phyloP scores from a whole-genome alignment of 2,329 filamentous ascomycete species.

The Kalaharituber pfeilii region DNA sequence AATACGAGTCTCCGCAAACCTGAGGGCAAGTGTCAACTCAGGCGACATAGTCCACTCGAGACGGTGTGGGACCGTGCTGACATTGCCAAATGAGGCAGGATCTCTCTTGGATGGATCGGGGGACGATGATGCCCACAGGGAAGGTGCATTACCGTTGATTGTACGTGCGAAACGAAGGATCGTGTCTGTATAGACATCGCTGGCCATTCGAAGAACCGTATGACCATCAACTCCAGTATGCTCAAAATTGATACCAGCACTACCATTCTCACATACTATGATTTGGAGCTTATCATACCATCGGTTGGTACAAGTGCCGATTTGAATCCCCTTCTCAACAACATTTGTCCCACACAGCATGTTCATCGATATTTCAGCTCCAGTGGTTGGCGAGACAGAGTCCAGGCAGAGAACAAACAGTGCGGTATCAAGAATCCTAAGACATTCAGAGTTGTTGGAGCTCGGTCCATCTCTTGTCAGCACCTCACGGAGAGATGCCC shows the following conservation, averaged over 20 bases:
- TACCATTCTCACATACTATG: slow-evolving; percentile 97
- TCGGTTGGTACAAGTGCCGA: slow-evolving; percentile 91
- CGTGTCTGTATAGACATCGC: slow-evolving; percentile 92
- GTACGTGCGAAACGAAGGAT: slow-evolving; percentile 88
- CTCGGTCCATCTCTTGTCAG: slow-evolving; percentile 59
- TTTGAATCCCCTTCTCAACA: slow-evolving; percentile 82
- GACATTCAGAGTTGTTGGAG: slow-evolving; percentile 87
- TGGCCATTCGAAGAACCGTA: slow-evolving; percentile 88
- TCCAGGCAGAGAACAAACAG: slow-evolving; percentile 86
- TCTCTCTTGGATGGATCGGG: slow-evolving; percentile 87
- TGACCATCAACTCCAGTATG: slow-evolving; percentile 96
- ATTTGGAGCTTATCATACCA: slow-evolving; percentile 99
- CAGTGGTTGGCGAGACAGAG: slow-evolving; percentile 67
- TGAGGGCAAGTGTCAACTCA: slow-evolving; percentile 73
- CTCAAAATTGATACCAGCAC: slow-evolving; percentile 97
- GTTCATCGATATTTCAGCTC: slow-evolving; percentile 80
- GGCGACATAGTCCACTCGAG: slow-evolving; percentile 95
- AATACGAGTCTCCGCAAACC: slow-evolving; percentile 86
- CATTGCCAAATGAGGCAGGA: slow-evolving; percentile 77
- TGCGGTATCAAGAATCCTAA: slow-evolving; percentile 89
- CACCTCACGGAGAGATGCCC: slow-evolving; percentile 80
- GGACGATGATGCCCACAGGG: slow-evolving; percentile 74
- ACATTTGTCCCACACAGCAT: slow-evolving; percentile 95
- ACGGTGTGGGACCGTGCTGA: slow-evolving; percentile 85
- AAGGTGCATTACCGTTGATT: slow-evolving; percentile 86